A percentile compares a stretch with the other conserved stretches of the same genome.
Conservation (phyloP, 2,329 filamentous ascomycete species). For the Aureobasidium pullulans region DNA sequence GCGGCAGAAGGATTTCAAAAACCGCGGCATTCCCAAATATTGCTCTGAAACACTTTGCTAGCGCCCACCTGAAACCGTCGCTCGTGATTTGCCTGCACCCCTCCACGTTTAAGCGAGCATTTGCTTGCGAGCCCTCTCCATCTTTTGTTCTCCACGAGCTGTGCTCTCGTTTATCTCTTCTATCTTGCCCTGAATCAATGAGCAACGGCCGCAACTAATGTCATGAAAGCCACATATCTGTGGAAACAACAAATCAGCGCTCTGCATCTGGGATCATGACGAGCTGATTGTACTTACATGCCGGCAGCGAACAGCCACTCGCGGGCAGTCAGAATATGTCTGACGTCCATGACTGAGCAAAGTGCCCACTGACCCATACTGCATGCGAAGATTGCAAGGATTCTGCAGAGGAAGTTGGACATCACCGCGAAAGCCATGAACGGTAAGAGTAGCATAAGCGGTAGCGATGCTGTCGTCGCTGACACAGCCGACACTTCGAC, state of each 20-base stretch:
- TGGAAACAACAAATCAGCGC: slow-evolving; percentile 14
- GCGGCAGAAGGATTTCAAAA: neutral
- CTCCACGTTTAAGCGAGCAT: neutral
- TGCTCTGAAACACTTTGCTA: slow-evolving; percentile 12
- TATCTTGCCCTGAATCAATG: slow-evolving; percentile 14
- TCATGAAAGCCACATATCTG: slow-evolving; percentile 36
- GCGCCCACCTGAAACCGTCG: neutral
- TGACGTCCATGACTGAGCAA: slow-evolving; percentile 27
- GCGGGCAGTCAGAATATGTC: slow-evolving; percentile 27
- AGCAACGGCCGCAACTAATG: slow-evolving; percentile 31
- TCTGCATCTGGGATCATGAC: neutral
- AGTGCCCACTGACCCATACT: slow-evolving; percentile 30
- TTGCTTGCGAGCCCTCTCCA: neutral
- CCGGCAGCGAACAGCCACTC: slow-evolving; percentile 34
- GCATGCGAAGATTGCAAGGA: slow-evolving; percentile 33
- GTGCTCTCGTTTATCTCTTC: neutral
- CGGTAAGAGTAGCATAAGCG: slow-evolving; percentile 26
- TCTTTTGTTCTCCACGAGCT: neutral
- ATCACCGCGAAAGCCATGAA: slow-evolving; percentile 34
- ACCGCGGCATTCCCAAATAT: neutral
- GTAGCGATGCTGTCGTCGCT: neutral
- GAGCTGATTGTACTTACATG: slow-evolving; percentile 30
- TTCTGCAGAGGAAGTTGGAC: slow-evolving; percentile 32
- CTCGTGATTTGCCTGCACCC: slow-evolving; percentile 2
- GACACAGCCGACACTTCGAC: neutral